Conservation (phyloP, 1,284 basidiomycete species). For the Pholiota adiposa region DNA sequence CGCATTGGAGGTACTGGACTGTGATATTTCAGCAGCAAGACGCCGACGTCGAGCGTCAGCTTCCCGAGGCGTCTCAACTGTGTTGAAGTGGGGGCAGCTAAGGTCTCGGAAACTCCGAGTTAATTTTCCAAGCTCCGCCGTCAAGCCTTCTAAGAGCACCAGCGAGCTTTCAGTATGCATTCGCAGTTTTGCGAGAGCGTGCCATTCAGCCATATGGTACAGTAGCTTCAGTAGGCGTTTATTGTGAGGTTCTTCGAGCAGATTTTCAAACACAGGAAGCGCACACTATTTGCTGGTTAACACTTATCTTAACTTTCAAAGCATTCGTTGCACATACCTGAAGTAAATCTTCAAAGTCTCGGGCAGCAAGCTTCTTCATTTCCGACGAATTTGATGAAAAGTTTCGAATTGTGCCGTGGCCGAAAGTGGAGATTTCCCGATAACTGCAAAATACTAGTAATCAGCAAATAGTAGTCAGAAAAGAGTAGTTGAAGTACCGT, state of each 20-base stretch:
- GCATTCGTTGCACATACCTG: conserved; percentile 26
- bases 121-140: too few species aligned
- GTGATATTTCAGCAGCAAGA: too few species aligned
- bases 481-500: conserved; percentile 14
- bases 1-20: too few species aligned
- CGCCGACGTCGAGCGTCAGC: too few species aligned
- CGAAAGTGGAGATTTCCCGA: conserved; percentile 31
- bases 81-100: too few species aligned
- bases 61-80: too few species aligned
- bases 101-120: too few species aligned
- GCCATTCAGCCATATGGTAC: conserved; percentile 34
- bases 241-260: conserved; percentile 34
- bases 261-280: conserved; percentile 39
- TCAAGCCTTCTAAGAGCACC: conserved; percentile 21
- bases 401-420: conserved; percentile 30
- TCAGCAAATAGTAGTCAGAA: not conserved
- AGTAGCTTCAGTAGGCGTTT: conserved; percentile 22
- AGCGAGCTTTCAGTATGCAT: conserved; percentile 36
- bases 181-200: conserved; percentile 39
- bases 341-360: conserved; percentile 40
- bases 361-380: conserved; percentile 39
- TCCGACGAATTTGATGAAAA: conserved; percentile 35
- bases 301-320: not conserved
- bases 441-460: conserved; percentile 24
- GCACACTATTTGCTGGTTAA: conserved; percentile 29